phyloP scores from a whole-genome alignment of 768 basidiomycete genomes.

The Amanita rubescens region DNA sequence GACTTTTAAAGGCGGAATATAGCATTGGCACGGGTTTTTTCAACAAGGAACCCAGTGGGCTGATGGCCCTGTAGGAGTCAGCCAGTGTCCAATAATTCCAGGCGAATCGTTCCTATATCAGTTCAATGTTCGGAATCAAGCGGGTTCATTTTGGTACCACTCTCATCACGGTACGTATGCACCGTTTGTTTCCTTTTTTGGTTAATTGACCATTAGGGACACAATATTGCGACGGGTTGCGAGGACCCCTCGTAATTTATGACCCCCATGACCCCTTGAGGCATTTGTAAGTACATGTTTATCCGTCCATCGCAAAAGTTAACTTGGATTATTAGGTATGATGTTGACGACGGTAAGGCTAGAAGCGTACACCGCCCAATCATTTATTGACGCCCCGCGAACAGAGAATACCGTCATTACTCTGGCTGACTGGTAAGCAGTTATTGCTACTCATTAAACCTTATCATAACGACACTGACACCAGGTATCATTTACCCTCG shows the following conservation, averaged over 20 bases:
- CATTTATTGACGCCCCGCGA: background rate
- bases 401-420: conserved; percentile 36
- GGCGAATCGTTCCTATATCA: conserved; percentile 31
- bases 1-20: background rate
- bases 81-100: conserved; percentile 36
- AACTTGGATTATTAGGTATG: conserved; percentile 11
- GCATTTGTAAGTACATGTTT: conserved; percentile 1
- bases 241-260: conserved; percentile 17
- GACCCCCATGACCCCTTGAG: conserved; percentile 15
- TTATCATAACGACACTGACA: background rate
- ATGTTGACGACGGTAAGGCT: conserved; percentile 17
- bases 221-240: conserved; percentile 20
- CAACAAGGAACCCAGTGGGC: conserved; percentile 27
- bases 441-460: background rate
- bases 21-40: conserved; percentile 44
- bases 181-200: background rate
- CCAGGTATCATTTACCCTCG: conserved; percentile 30
- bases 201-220: background rate
- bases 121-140: conserved; percentile 20
- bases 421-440: conserved; percentile 38
- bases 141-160: conserved; percentile 27
- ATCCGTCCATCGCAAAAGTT: background rate
- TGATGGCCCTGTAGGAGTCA: conserved; percentile 31
- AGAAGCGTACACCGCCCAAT: background rate
- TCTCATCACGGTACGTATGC: conserved; percentile 22